Evolutionary conservation across 2,329 filamentous ascomycete species (phyloP), one percentile per base, ranked within the genome.

Genomic region (Aspergillus phoenicis): DNA sequence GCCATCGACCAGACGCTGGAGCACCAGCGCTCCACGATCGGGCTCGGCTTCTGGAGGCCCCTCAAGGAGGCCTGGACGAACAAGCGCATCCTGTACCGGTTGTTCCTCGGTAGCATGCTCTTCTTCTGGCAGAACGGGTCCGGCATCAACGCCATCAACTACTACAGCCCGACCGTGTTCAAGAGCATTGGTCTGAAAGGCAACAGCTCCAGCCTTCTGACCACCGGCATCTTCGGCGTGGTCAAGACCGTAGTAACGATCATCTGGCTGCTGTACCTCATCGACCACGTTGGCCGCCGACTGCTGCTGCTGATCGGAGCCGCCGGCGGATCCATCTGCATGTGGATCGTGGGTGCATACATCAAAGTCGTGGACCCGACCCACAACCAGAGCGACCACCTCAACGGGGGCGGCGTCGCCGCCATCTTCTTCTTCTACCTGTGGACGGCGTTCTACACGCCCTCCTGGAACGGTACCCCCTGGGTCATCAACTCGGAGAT

Each of bases 81-180:
- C 65, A 80, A 78, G 60, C 84, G 83, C 70, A 83, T 90, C 26
- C 85, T 85, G 66, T 91, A 87, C 81, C 85, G 90, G 45, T 87
- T 94, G 76, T 85, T 91, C 73, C 82, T 93, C 10, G 90, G 90
- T 51, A 84, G 85, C 58, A 84, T 90, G 69, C 82, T 94, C 20
- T 93, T 93, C 81, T 79, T 93, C 57, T 92, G 87, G 83, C 91
- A 94, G 75, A 94, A 94, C 68, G 88, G 88, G 53, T 83, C 80
- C 3, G 90, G 90, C 2, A 92, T 92, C 78, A 92, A 92, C 67
- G 89, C 89, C 20, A 88, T 91, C 78, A 92, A 91, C 79, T 92
- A 91, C 77, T 91, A 89, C 75, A 83, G 80, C 1, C 89, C 89
- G 0, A 89, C 85, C 0, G 84, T 91, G 8, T 91, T 92, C 81